Conservation (phyloP, 169 alveolate species). For the Eimeria nieschulzi region DNA sequence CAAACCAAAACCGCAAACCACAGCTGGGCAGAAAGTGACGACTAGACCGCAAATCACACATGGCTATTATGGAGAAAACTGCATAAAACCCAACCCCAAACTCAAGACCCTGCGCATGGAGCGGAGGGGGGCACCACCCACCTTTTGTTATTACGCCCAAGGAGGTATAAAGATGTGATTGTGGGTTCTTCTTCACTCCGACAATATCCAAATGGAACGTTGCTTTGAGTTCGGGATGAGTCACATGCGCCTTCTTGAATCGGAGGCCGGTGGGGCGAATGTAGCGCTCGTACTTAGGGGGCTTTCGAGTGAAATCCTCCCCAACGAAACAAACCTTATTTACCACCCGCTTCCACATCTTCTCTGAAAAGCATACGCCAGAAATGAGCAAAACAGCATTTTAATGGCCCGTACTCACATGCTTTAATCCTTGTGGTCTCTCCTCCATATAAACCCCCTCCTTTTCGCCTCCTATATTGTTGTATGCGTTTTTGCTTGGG, state of each 20-base stretch:
- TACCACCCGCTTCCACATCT: constrained; percentile 98
- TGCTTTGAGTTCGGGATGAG: constrained; percentile 98
- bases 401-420: not conserved
- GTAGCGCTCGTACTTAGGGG: constrained; percentile 98
- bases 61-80: too few species aligned
- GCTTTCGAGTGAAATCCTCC: constrained; percentile 98
- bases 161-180: constrained; percentile 95
- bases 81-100: too few species aligned
- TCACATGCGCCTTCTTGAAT: constrained; percentile 98
- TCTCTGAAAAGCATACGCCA: constrained; percentile 76
- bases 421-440: not conserved
- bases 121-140: not conserved
- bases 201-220: constrained; percentile 95
- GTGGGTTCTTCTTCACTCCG: constrained; percentile 98
- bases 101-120: not conserved
- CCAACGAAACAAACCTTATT: constrained; percentile 98
- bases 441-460: not conserved
- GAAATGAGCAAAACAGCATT: not conserved
- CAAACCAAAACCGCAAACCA: not conserved
- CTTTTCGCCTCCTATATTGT: not conserved
- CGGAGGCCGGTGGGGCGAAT: constrained; percentile 98
- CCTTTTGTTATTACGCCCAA: constrained; percentile 98
- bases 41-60: too few species aligned
- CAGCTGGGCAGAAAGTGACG: not conserved
- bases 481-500: not conserved